These are phyloP conservation scores for Umbilicaria muhlenbergii DNA, from an alignment of 495 filamentous ascomycete species.

Conservation along the genomic window DNA sequence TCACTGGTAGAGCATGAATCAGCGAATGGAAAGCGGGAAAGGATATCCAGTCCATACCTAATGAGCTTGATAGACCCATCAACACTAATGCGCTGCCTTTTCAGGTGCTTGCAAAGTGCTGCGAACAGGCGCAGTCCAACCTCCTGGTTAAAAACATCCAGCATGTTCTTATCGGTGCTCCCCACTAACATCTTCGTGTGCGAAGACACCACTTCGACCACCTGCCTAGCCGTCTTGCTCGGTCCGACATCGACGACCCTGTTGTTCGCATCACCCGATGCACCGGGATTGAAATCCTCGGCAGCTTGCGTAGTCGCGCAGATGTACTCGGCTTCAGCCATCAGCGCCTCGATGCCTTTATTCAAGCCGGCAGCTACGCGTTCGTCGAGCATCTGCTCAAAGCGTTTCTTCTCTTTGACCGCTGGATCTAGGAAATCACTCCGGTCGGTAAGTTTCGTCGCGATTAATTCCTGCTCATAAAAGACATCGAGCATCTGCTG, in stretches of 20 bases:
- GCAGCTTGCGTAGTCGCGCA: slow-evolving; percentile 76
- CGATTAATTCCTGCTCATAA: slow-evolving; percentile 85
- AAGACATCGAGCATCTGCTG: slow-evolving; percentile 99
- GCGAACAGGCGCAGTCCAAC: slow-evolving; percentile 85
- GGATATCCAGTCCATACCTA: slow-evolving; percentile 29
- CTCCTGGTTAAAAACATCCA: slow-evolving; percentile 98
- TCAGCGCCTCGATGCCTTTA: slow-evolving; percentile 94
- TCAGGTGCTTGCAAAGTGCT: slow-evolving; percentile 88
- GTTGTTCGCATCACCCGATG: slow-evolving; percentile 26
- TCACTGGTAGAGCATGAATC: slow-evolving; percentile 35
- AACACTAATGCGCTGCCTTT: slow-evolving; percentile 81
- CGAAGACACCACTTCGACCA: slow-evolving; percentile 71
- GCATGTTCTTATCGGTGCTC: slow-evolving; percentile 89
- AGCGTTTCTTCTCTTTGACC: slow-evolving; percentile 88
- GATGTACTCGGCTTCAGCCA: slow-evolving; percentile 95
- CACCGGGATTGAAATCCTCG: slow-evolving; percentile 78
- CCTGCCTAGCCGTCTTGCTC: slow-evolving; percentile 55
- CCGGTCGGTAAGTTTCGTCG: slow-evolving; percentile 66
- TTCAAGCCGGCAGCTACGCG: slow-evolving; percentile 90
- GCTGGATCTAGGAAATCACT: slow-evolving; percentile 92
- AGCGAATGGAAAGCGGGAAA: background rate
- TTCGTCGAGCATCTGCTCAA: slow-evolving; percentile 98
- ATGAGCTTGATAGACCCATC: slow-evolving; percentile 87
- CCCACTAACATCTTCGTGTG: slow-evolving; percentile 87
- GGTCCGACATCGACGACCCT: slow-evolving; percentile 62